Evolutionary conservation across 192 early-diverging fungal species (phyloP), one percentile per base, ranked within the genome.

Genomic region (Dimargaris cristalligena): DNA sequence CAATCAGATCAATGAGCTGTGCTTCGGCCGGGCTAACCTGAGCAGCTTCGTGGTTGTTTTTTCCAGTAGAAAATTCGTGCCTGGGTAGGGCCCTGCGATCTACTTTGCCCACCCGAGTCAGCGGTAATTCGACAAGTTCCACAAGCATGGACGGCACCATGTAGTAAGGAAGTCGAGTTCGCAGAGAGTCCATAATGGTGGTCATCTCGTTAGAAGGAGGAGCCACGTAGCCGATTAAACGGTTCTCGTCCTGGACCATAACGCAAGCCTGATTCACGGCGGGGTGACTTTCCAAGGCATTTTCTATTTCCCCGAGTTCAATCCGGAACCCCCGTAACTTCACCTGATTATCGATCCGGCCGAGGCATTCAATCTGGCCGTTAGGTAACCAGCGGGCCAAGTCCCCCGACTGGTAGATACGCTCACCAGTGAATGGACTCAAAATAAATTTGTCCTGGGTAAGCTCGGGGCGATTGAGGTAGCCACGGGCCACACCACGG

Each of bases 311-410:
- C 3, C 59, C 59, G 0, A 64, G 62, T 44, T 71, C 65, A 10
- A 71, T 50, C 4, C 69, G 59, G 58, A 51, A 67, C 0, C 69
- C 69, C 33, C 66, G 52, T n/a, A 71, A 61, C 58, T 69, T 69
- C 60, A 71, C 60, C 45, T 65, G 63, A n/a, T 66, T 11, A 26
- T 71, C 70, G 20, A 51, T 61, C 3, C 70, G 62, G 8, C 70
- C 70, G 0, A 77, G 22, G 35, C 34, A 63, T 1, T 59, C 58
- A 1, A 71, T 4, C 33, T 65, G 60, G 4, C 70, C 70, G 25
- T 67, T 59, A 34, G 63, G 65, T 1, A 67, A 56, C 34, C 62
- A 64, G 20, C 48, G 33, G 0, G 33, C 65, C 9, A 71, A 44
- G 31, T 71, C 70, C 14, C 70, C 70, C 16, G 64, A 55, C 45